Conservation (phyloP, 2,329 filamentous ascomycete species). For the Cyanodermella asteris region DNA sequence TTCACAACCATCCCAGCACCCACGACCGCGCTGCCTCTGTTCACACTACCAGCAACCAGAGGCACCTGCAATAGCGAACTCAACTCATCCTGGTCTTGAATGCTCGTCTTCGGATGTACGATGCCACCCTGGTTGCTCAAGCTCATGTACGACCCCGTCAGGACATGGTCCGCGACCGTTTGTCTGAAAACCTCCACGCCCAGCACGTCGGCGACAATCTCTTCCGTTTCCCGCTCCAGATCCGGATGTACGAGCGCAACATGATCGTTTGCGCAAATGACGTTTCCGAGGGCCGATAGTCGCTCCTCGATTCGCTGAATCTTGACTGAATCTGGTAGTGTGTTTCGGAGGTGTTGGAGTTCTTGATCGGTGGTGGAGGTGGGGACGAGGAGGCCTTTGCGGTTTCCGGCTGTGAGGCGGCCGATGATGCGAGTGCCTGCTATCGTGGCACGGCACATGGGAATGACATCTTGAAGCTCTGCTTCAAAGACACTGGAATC, state of each 20-base stretch:
- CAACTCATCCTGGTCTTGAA: constrained; percentile 96
- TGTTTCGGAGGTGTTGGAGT: constrained; percentile 89
- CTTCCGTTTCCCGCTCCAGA: constrained; percentile 90
- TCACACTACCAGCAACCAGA: constrained; percentile 81
- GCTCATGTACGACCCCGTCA: constrained; percentile 91
- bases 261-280: constrained; percentile 91
- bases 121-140: constrained; percentile 90
- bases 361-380: constrained; percentile 96
- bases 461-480: constrained; percentile 90
- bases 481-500: constrained; percentile 68
- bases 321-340: constrained; percentile 72
- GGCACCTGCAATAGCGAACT: constrained; percentile 85
- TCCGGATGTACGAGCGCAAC: constrained; percentile 93
- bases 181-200: constrained; percentile 46
- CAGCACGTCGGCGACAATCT: constrained; percentile 84
- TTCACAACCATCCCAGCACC: constrained; percentile 93
- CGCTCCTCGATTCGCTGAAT: constrained; percentile 97
- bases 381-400: constrained; percentile 86
- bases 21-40: constrained; percentile 83
- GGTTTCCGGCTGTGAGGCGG: constrained; percentile 86
- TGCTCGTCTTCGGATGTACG: constrained; percentile 89
- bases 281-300: constrained; percentile 84
- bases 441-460: constrained; percentile 90
- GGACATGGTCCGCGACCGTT: constrained; percentile 90
- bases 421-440: constrained; percentile 92